Conservation (phyloP, 306 rosid genomes). For the Prinsepia uniflora region DNA sequence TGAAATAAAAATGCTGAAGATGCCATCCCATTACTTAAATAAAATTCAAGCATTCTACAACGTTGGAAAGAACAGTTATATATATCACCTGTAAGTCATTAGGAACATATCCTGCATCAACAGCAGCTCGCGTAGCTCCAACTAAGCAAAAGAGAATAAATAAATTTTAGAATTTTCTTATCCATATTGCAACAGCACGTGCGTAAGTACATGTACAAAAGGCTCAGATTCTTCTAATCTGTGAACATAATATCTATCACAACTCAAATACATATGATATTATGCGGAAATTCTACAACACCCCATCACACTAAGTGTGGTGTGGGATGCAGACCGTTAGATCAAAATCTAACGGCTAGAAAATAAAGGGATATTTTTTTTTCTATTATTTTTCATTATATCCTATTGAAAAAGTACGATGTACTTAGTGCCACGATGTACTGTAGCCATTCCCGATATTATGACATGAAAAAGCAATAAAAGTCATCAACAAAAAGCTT, state of each 20-base stretch:
- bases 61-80: not conserved
- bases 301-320: no score
- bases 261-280: not conserved
- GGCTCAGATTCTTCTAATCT: not conserved
- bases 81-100: constrained; percentile 84
- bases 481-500: not conserved
- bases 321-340: no score
- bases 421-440: no score
- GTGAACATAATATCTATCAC: not conserved
- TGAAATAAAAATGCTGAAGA: not conserved
- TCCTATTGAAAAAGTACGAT: no score
- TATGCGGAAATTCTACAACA: no score
- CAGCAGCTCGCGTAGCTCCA: constrained; percentile 98
- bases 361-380: no score
- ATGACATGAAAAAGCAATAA: not conserved
- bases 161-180: constrained; percentile 22
- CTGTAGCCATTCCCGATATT: no score
- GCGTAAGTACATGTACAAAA: constrained; percentile 3
- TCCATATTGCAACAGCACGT: not conserved
- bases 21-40: not conserved
- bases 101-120: constrained; percentile 91
- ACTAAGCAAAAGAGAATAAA: constrained; percentile 45
- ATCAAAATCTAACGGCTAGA: no score
- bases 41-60: not conserved
- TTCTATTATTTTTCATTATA: no score